These are phyloP conservation scores for Ophiostoma sp. DNA, from an alignment of 2,329 filamentous ascomycete genomes.

Conservation along the genomic window DNA sequence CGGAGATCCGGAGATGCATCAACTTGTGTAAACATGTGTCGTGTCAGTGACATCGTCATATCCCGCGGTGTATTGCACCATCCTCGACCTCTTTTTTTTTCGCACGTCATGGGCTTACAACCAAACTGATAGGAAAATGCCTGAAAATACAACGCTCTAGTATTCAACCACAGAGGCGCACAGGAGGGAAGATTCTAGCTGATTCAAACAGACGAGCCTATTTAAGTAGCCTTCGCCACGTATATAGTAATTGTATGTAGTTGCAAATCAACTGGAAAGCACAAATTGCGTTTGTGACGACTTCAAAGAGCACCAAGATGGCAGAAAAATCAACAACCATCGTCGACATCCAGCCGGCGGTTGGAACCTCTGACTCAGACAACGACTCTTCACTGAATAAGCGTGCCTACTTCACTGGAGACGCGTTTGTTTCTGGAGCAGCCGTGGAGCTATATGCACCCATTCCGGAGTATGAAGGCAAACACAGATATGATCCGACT, in stretches of 20 bases:
- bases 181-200: neutral
- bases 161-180: neutral
- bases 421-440: neutral
- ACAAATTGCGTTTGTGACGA: neutral
- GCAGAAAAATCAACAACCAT: neutral
- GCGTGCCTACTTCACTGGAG: neutral
- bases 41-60: neutral
- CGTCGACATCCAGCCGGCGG: neutral
- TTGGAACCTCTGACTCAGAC: neutral
- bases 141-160: neutral
- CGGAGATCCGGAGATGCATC: neutral
- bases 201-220: neutral
- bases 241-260: neutral
- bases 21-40: neutral
- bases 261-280: neutral
- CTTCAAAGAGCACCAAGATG: neutral
- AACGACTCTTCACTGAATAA: neutral
- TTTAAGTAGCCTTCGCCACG: neutral
- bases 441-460: neutral
- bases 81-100: neutral
- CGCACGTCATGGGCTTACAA: neutral
- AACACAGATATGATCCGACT: constrained; percentile 5
- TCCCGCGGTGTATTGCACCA: neutral
- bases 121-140: neutral
- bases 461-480: neutral